phyloP scores from a whole-genome alignment of 116 monocot species.

The Trichopus zeylanicus region DNA sequence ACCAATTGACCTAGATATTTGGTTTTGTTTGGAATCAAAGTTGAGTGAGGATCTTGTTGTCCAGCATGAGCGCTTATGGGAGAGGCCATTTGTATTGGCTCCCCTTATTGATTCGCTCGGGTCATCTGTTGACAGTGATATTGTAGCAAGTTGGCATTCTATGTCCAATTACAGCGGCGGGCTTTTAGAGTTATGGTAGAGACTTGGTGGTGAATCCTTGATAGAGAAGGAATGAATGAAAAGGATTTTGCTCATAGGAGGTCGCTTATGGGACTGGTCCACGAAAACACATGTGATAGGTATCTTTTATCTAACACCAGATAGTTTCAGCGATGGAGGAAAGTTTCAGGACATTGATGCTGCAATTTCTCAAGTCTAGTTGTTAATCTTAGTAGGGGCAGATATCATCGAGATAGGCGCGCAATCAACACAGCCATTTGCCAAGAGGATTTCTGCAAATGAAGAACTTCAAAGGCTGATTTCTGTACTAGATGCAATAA shows the following conservation, averaged over 20 bases:
- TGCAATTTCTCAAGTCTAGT: conserved; percentile 53
- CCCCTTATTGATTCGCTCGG: conserved; percentile 86
- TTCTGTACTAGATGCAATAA: conserved; percentile 62
- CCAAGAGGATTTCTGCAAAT: conserved; percentile 36
- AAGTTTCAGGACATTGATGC: conserved; percentile 47
- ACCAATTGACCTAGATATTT: conserved; percentile 86
- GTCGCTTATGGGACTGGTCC: conserved; percentile 58
- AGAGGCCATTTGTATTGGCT: conserved; percentile 87
- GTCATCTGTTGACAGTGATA: conserved; percentile 34
- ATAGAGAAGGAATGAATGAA: conserved; percentile 49
- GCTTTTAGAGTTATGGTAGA: conserved; percentile 62
- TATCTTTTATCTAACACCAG: conserved; percentile 77
- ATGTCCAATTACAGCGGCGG: conserved; percentile 39
- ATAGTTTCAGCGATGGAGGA: conserved; percentile 95
- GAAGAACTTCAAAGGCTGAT: conserved; percentile 73
- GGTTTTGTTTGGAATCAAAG: conserved; percentile 53
- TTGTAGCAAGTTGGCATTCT: conserved; percentile 68
- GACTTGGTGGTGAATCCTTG: conserved; percentile 58
- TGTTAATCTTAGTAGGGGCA: conserved; percentile 66
- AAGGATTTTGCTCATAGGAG: conserved; percentile 65
- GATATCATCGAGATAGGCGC: conserved; percentile 92
- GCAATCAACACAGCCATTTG: conserved; percentile 81
- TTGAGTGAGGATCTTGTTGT: conserved; percentile 58
- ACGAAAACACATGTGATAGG: conserved; percentile 87
- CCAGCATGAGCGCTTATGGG: conserved; percentile 80